Conservation (phyloP, 2,329 filamentous ascomycete genomes). For the Neofusicoccum ribis region DNA sequence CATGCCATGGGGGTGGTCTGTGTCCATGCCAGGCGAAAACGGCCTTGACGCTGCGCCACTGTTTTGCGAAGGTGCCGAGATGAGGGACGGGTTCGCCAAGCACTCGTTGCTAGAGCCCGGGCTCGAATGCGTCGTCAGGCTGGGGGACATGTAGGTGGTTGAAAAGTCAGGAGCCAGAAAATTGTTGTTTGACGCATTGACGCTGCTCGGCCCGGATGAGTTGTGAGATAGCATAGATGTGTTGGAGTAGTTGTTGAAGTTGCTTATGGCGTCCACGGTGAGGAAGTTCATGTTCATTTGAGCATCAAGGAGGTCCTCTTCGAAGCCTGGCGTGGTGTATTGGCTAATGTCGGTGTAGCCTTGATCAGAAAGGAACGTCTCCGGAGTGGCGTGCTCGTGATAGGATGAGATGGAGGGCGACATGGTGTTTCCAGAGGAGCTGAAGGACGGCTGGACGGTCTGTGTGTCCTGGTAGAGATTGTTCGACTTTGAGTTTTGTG, state of each 20-base stretch:
- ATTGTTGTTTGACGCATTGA: constrained; percentile 8
- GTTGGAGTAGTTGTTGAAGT: not conserved
- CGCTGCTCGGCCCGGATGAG: constrained; percentile 1
- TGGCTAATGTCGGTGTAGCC: constrained; percentile 34
- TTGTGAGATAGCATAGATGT: not conserved
- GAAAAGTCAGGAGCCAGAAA: constrained; percentile 7
- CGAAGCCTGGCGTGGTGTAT: constrained; percentile 35
- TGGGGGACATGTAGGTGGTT: constrained; percentile 32
- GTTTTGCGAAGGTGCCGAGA: not conserved
- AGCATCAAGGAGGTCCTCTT: not conserved
- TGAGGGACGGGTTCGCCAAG: constrained; percentile 3
- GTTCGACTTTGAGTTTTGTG: not conserved
- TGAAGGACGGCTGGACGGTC: constrained; percentile 4
- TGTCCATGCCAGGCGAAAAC: not conserved
- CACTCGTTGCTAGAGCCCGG: constrained; percentile 28
- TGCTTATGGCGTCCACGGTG: not conserved
- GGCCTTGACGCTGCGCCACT: not conserved
- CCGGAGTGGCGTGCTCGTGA: constrained; percentile 39
- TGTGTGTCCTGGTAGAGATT: constrained; percentile 13
- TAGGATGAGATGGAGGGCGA: constrained; percentile 38
- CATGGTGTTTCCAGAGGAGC: constrained; percentile 31
- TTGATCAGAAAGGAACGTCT: constrained; percentile 37
- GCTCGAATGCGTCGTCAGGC: constrained; percentile 38
- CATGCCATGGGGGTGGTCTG: not conserved
- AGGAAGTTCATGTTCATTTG: not conserved